Conservation (phyloP, 371 early-diverging fungal genomes). For the Batkoa obscura region DNA sequence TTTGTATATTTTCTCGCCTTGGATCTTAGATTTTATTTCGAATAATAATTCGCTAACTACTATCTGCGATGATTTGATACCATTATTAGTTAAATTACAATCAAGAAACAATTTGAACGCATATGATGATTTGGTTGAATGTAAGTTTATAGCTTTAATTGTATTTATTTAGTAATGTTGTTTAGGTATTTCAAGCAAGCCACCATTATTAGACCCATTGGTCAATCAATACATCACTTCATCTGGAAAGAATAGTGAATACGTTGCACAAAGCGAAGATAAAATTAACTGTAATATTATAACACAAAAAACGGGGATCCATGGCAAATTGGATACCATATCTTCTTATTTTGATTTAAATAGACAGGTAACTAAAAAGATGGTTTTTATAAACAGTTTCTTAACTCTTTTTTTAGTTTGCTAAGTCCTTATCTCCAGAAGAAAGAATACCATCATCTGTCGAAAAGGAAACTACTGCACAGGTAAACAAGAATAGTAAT, state of each 20-base stretch:
- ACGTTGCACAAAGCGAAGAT: too few species aligned
- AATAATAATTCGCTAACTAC: background rate
- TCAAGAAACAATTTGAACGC: background rate
- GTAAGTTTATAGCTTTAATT: too few species aligned
- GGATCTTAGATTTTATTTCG: background rate
- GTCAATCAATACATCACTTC: background rate
- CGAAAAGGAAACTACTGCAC: background rate
- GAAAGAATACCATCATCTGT: background rate
- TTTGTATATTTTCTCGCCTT: background rate
- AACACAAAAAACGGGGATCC: background rate
- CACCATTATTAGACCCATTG: background rate
- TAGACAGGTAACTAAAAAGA: conserved; percentile 42
- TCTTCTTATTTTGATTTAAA: conserved; percentile 68
- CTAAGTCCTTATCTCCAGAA: background rate
- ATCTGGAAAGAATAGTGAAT: background rate
- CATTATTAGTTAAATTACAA: background rate
- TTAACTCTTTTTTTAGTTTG: conserved; percentile 1
- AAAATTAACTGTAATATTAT: too few species aligned
- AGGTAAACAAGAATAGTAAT: too few species aligned
- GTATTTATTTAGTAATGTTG: too few species aligned
- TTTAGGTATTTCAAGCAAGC: too few species aligned
- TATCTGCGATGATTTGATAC: background rate
- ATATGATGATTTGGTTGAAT: background rate
- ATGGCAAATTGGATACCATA: conserved; percentile 61
- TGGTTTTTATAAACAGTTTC: too few species aligned